Evolutionary conservation across 1,284 basidiomycete species (phyloP), one percentile per base, ranked within the genome.

Genomic region (Trichosporon sp.): DNA sequence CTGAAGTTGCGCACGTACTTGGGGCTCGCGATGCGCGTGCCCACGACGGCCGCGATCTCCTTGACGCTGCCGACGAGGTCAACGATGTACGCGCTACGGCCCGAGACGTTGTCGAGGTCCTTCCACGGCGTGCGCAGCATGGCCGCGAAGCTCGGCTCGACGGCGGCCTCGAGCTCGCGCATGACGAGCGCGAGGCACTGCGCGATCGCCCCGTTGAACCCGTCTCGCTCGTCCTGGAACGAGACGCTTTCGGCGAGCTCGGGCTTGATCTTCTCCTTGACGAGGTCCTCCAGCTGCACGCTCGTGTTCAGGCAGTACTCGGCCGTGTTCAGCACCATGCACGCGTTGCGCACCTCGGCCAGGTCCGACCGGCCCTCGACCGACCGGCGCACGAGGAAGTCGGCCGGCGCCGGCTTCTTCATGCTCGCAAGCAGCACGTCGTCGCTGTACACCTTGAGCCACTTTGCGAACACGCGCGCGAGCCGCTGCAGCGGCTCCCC

Each of bases 261-360:
- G 0, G 88, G 86, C 69, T 89, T 86, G 66, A 98, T 88, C 78
- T 92, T 93, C 70, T 91, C 89, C 69, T 89, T 89, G 58, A 98
- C 89, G 76, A 92, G 93, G 74, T 96, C 92, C 80, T 98, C 96
- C 25, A 99, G 87, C 91, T 96, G 94, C 23, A 89, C 80, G 1
- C 94, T 92, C 1, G 96, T 99, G 3, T 89, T 90, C 75, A 94
- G 91, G 80, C 97, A 99, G 82, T 99, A 99, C 77, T 99, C 96
- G 1, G 95, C 95, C 0, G 97, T 99, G 78, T 99, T 99, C 78
- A 99, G 89, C 25, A 97, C 85, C 21, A 93, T 85, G 77, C 92
- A 94, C 0, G 92, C 89, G 72, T 91, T 92, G 74, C 89, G 90
- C 38, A 97, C 81, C 70, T 94, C 90, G 12, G 86, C 85, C 4